A percentile compares a stretch with the other conserved stretches of the same genome.
Conservation (phyloP, 768 basidiomycete genomes). For the Rhizopogon roseolus region DNA sequence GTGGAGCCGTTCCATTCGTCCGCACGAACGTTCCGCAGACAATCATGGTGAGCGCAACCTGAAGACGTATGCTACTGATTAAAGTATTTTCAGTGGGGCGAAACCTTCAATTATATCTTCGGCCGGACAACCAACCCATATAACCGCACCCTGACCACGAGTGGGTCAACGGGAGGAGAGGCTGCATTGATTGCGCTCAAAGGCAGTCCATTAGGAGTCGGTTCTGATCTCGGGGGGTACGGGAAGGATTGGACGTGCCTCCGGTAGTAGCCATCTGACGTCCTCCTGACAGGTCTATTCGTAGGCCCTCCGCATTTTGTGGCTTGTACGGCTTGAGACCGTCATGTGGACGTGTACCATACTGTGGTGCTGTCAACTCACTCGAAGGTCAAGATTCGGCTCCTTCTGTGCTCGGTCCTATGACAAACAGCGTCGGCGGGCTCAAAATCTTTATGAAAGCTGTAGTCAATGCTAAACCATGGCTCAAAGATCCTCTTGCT, state of each 20-base stretch:
- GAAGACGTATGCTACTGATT: neutral
- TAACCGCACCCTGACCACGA: conserved; percentile 65
- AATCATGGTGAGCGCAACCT: conserved; percentile 45
- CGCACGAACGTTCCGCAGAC: conserved; percentile 75
- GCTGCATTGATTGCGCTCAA: conserved; percentile 59
- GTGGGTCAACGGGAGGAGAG: conserved; percentile 86
- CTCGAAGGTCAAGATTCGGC: conserved; percentile 72
- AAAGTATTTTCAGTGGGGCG: conserved; percentile 51
- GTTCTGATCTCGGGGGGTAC: conserved; percentile 78
- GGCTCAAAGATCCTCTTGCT: conserved; percentile 59
- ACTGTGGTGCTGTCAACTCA: conserved; percentile 58
- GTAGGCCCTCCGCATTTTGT: conserved; percentile 64
- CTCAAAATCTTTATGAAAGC: conserved; percentile 63
- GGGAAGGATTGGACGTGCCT: neutral
- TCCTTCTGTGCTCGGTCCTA: conserved; percentile 69
- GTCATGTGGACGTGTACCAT: conserved; percentile 66
- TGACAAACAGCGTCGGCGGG: conserved; percentile 52
- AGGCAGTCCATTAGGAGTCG: conserved; percentile 55
- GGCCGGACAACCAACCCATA: conserved; percentile 74
- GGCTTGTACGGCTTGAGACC: conserved; percentile 71
- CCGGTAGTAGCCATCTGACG: neutral
- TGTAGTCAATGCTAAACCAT: conserved; percentile 55
- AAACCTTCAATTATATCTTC: conserved; percentile 75
- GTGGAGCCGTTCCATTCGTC: conserved; percentile 68
- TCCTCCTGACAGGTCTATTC: conserved; percentile 46